These are phyloP conservation scores for Exserohilum rostratum DNA, from an alignment of 2,329 filamentous ascomycete species.

Conservation along the genomic window DNA sequence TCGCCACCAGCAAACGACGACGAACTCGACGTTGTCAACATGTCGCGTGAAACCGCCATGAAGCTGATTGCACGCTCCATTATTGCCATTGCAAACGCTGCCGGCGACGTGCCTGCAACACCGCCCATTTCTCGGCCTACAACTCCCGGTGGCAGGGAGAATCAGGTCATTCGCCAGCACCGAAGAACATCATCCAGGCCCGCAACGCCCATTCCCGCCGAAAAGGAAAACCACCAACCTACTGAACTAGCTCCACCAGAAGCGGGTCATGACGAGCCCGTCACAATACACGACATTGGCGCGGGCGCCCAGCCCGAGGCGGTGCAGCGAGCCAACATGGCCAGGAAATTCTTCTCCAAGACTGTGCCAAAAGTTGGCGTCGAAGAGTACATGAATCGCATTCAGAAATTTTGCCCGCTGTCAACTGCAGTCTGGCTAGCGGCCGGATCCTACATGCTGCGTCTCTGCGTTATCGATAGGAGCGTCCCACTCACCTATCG, in stretches of 20 bases:
- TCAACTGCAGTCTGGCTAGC: slow-evolving; percentile 93
- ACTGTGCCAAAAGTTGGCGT: slow-evolving; percentile 81
- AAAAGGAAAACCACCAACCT: slow-evolving; percentile 48
- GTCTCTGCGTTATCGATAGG: slow-evolving; percentile 73
- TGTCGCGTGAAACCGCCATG: slow-evolving; percentile 76
- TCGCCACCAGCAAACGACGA: slow-evolving; percentile 49
- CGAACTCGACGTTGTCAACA: slow-evolving; percentile 71
- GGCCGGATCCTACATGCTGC: slow-evolving; percentile 84
- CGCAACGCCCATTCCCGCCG: slow-evolving; percentile 48
- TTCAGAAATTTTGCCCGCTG: slow-evolving; percentile 92
- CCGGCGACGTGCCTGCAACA: slow-evolving; percentile 81
- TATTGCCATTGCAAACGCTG: slow-evolving; percentile 69
- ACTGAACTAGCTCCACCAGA: slow-evolving; percentile 57
- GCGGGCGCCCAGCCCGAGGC: slow-evolving; percentile 74
- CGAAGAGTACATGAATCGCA: slow-evolving; percentile 81
- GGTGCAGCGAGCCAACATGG: slow-evolving; percentile 82
- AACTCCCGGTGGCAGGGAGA: slow-evolving; percentile 56
- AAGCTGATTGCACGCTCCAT: slow-evolving; percentile 72
- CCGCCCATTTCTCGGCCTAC: slow-evolving; percentile 69
- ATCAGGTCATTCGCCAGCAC: slow-evolving; percentile 32
- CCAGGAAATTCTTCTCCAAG: slow-evolving; percentile 92
- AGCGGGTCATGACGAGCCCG: slow-evolving; percentile 57
- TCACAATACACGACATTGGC: slow-evolving; percentile 54
- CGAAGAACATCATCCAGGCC: slow-evolving; percentile 47
- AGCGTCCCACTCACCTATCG: slow-evolving; percentile 80